phyloP scores from a whole-genome alignment of 2,329 filamentous ascomycete genomes.

The Furcasterigmium sp. region DNA sequence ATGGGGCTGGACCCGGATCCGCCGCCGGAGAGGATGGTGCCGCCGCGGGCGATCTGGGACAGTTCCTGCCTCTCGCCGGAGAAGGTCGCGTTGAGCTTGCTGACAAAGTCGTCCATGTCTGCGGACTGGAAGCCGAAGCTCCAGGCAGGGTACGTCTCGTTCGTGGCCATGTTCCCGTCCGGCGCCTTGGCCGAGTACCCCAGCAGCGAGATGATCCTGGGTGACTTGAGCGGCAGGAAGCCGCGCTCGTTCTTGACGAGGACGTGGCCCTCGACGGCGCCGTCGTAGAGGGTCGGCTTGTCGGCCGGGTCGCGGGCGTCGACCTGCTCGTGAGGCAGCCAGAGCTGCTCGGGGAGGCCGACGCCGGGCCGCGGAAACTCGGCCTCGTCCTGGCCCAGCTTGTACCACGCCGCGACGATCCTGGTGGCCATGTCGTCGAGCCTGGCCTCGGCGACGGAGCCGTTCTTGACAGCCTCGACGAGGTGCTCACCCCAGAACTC shows the following conservation, averaged over 20 bases:
- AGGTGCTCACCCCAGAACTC: slow-evolving; percentile 80
- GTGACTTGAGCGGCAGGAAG: slow-evolving; percentile 54
- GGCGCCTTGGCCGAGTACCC: slow-evolving; percentile 56
- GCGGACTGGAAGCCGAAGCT: background rate
- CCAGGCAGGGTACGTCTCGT: background rate
- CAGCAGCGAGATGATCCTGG: slow-evolving; percentile 45
- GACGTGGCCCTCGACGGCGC: slow-evolving; percentile 54
- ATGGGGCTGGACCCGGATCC: slow-evolving; percentile 29
- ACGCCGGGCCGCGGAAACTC: slow-evolving; percentile 38
- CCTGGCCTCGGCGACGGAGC: slow-evolving; percentile 80
- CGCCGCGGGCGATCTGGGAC: slow-evolving; percentile 36
- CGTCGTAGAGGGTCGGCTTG: slow-evolving; percentile 37
- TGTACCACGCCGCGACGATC: slow-evolving; percentile 68
- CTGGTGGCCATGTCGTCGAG: slow-evolving; percentile 89
- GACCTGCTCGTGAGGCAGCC: slow-evolving; percentile 34
- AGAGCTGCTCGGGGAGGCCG: slow-evolving; percentile 56
- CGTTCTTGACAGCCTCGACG: slow-evolving; percentile 82
- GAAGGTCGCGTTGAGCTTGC: slow-evolving; percentile 27
- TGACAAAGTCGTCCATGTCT: slow-evolving; percentile 6
- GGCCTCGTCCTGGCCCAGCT: slow-evolving; percentile 42
- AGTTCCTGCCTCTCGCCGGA: slow-evolving; percentile 23
- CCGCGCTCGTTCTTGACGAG: slow-evolving; percentile 68
- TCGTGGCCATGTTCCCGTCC: slow-evolving; percentile 31
- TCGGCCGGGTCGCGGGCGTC: slow-evolving; percentile 45
- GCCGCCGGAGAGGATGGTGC: slow-evolving; percentile 31